Conservation (phyloP, 768 basidiomycete species). For the Symmetrospora coprosmae region DNA sequence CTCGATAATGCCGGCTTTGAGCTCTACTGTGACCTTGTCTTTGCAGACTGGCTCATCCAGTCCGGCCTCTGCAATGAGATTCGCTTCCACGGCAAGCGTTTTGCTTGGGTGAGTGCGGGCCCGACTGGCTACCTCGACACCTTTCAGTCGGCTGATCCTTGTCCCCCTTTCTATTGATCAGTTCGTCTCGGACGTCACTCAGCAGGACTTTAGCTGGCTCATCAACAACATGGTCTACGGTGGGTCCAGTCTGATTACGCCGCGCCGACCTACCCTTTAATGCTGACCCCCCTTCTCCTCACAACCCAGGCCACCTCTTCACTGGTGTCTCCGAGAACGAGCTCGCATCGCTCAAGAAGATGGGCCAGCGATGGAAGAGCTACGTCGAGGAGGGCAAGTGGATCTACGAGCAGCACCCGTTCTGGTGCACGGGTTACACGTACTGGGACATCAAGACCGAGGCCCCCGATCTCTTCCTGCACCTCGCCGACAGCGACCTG, state of each 20-base stretch:
- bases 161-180: background rate
- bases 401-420: constrained; percentile 81
- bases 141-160: background rate
- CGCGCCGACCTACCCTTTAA: constrained; percentile 27
- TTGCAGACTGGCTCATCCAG: constrained; percentile 83
- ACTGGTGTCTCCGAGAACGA: constrained; percentile 64
- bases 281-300: constrained; percentile 36
- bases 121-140: background rate
- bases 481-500: constrained; percentile 68
- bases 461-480: constrained; percentile 33
- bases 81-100: constrained; percentile 88
- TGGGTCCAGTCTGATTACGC: background rate
- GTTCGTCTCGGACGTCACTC: constrained; percentile 75
- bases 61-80: constrained; percentile 69
- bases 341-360: constrained; percentile 59
- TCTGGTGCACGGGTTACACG: constrained; percentile 74
- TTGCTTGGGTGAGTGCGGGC: constrained; percentile 62
- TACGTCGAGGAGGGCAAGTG: constrained; percentile 85
- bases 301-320: constrained; percentile 85
- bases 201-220: constrained; percentile 87
- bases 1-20: constrained; percentile 77
- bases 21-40: constrained; percentile 25
- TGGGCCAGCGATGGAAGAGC: constrained; percentile 84
- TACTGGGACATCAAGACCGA: constrained; percentile 41
- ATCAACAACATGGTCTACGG: constrained; percentile 65